Base-by-base conservation (phyloP, 1,139 yeast genomes). In the Hanseniaspora sp. region DNA sequence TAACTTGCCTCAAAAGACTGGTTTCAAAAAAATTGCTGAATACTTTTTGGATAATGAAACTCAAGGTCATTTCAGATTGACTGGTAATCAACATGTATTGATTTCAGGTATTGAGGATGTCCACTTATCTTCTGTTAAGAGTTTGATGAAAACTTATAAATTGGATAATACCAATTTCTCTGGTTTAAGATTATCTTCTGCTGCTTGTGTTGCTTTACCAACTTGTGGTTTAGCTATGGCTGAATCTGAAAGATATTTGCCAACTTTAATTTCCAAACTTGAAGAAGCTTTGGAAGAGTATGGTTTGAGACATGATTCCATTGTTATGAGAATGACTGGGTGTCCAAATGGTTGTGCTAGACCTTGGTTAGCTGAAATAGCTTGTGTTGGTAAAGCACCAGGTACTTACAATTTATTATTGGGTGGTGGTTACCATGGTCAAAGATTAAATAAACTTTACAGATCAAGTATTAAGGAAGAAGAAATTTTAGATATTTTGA, bases 211-310 rank as follows among this genome's bases (percentile, higher is more conserved):
- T 57, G 96, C 96, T 1, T 83, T 92, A 79, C 98, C 98, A 61
- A 92, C 97, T 2, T 92, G 98, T 80, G 97, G 97, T 61, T 78
- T 90, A 66, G 97, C 97, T 23, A 88, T 92, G 96, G 97, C 98
- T 30, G 98, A 92, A 72, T 84, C 95, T 48, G 98, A 92, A 74
- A 82, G 98, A 67, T 92, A 87, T 69, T 75, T 92, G 63, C 98
- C 98, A 11, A 80, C 76, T 56, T 77, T 92, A 62, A 79, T 92
- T 61, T 71, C 82, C 60, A 86, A 87, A 70, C 73, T 92, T 58
- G 98, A 92, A 70, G 79, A 74, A 13, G 81, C 88, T 7, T 75
- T 92, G 59, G 97, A 90, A 69, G 95, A 88, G 64, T 82, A 82
- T 60, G 98, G 98, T 7, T 77, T 92, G 62, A 84, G 96, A 67